Evolutionary conservation across 1,284 basidiomycete species (phyloP).

Genomic region (Cutaneotrichosporon mucoides): DNA sequence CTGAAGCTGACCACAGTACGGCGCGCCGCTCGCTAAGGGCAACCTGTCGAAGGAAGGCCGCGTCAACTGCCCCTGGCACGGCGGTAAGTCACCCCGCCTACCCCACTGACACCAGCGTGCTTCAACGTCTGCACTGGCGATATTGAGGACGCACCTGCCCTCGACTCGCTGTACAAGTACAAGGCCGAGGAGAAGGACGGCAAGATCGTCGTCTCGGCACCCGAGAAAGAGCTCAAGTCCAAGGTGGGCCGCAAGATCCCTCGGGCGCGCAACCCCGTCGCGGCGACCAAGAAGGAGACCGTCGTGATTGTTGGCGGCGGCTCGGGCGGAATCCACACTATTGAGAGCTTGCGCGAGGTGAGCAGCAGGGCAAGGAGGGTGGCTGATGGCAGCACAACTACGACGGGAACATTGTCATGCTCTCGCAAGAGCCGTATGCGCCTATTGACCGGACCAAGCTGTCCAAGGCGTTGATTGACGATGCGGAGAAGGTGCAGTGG

Average conservation of each 20-base stretch:
- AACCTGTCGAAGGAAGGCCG: conserved; percentile 73
- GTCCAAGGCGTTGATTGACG: conserved; percentile 79
- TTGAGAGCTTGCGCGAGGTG: conserved; percentile 81
- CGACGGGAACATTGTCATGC: conserved; percentile 68
- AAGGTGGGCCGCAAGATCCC: conserved; percentile 59
- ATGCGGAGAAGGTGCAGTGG: conserved; percentile 71
- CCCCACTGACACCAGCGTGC: conserved; percentile 57
- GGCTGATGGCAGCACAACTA: conserved; percentile 62
- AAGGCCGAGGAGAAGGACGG: conserved; percentile 59
- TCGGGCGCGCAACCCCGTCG: conserved; percentile 40
- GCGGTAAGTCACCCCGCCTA: conserved; percentile 54
- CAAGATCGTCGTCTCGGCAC: conserved; percentile 76
- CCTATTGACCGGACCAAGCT: conserved; percentile 85
- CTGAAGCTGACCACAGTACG: conserved; percentile 40
- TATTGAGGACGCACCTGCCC: conserved; percentile 82
- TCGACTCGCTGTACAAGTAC: conserved; percentile 78
- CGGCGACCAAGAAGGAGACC: conserved; percentile 51
- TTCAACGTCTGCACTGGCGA: conserved; percentile 72
- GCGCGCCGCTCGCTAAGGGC: conserved; percentile 56
- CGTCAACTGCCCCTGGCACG: conserved; percentile 86
- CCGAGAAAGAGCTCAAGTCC: conserved; percentile 62
- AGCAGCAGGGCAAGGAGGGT: conserved; percentile 1
- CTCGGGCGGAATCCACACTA: conserved; percentile 69
- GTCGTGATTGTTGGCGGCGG: conserved; percentile 81
- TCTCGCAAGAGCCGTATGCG: conserved; percentile 72